Percentiles rank a stretch among this genome's conserved stretches.
Conservation (phyloP, 257 asterid genomes). For the Knoxia roxburghii region DNA sequence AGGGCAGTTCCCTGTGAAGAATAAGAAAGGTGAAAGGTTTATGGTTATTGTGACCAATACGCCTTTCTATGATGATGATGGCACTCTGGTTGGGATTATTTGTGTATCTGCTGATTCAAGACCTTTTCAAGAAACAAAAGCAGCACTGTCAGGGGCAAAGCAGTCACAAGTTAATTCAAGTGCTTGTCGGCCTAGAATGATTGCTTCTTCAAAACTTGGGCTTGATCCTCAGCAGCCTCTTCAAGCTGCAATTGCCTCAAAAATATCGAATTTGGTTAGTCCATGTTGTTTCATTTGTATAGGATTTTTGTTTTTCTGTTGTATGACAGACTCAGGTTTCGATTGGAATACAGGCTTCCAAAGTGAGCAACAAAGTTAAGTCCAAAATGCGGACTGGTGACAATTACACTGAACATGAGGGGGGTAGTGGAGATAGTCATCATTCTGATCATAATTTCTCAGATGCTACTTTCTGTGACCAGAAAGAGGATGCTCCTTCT, state of each 20-base stretch:
- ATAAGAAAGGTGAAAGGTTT: slow-evolving; percentile 57
- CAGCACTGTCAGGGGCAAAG: slow-evolving; percentile 24
- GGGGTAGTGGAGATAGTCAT: slow-evolving; percentile 60
- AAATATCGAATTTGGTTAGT: slow-evolving; percentile 75
- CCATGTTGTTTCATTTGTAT: slow-evolving; percentile 7
- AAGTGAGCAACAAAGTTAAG: slow-evolving; percentile 82
- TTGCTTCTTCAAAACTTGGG: slow-evolving; percentile 54
- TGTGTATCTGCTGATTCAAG: slow-evolving; percentile 58
- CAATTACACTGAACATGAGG: slow-evolving; percentile 45
- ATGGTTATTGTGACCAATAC: slow-evolving; percentile 53
- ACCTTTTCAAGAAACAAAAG: slow-evolving; percentile 50
- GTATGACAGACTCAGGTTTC: slow-evolving; percentile 25
- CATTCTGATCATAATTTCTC: slow-evolving; percentile 53
- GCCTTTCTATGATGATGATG: slow-evolving; percentile 80
- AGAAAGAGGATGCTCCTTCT: slow-evolving; percentile 78
- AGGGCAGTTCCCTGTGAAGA: slow-evolving; percentile 70
- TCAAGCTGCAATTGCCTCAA: slow-evolving; percentile 83
- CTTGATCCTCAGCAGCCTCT: slow-evolving; percentile 82
- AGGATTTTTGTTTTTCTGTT: slow-evolving; percentile 5
- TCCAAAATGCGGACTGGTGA: slow-evolving; percentile 67
- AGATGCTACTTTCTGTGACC: slow-evolving; percentile 39
- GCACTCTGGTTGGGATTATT: slow-evolving; percentile 58
- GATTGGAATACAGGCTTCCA: slow-evolving; percentile 56
- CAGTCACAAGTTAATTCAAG: slow-evolving; percentile 33
- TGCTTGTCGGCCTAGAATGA: slow-evolving; percentile 37